Conservation (phyloP, 2,329 filamentous ascomycete species). For the Magnaporthales sp. region DNA sequence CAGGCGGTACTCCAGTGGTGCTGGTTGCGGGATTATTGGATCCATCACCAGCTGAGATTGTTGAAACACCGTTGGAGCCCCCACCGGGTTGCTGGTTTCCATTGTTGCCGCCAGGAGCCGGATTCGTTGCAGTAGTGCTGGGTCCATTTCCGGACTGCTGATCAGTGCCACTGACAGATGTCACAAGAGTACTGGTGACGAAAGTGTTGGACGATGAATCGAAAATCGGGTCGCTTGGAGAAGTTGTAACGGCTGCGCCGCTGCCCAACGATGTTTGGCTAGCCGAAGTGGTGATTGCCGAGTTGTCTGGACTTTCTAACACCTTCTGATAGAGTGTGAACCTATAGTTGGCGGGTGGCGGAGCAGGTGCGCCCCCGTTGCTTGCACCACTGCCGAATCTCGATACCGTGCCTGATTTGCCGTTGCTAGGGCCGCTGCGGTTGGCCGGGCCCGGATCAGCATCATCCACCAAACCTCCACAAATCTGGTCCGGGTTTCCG, state of each 20-base stretch:
- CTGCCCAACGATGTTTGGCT: background rate
- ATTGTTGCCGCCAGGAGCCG: background rate
- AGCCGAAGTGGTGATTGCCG: background rate
- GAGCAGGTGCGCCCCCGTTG: too few species aligned
- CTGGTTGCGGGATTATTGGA: background rate
- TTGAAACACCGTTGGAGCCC: background rate
- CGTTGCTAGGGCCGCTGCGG: too few species aligned
- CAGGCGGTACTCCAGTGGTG: background rate
- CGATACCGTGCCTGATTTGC: background rate
- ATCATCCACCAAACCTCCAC: background rate
- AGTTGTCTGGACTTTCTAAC: background rate
- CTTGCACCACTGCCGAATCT: background rate
- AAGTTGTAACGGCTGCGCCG: background rate
- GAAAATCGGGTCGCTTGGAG: background rate
- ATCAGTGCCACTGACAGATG: background rate
- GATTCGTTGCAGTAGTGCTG: background rate
- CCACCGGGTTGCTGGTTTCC: background rate
- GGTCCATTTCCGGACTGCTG: background rate
- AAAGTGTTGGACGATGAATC: background rate
- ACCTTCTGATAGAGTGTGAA: background rate
- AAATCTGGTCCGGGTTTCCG: background rate
- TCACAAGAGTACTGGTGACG: background rate
- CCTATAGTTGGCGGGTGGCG: background rate
- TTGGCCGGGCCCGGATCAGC: too few species aligned
- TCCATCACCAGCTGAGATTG: background rate